phyloP scores from a whole-genome alignment of 768 basidiomycete genomes.

The Mycena polygramma region DNA sequence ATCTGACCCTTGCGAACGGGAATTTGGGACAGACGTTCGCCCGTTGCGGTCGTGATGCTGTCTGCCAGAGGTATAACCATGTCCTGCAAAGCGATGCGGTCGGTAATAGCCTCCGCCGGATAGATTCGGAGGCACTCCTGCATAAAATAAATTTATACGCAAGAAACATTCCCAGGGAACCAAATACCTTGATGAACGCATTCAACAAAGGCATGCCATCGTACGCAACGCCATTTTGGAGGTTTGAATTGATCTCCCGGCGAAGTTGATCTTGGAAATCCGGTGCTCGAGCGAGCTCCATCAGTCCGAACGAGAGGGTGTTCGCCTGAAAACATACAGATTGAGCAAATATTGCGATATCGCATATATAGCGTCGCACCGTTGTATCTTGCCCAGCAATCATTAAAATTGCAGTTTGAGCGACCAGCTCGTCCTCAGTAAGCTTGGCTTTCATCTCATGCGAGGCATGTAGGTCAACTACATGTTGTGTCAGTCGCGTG shows the following conservation, averaged over 20 bases:
- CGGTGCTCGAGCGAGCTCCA: conserved; percentile 17
- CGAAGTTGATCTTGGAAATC: conserved; percentile 16
- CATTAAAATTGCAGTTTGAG: conserved; percentile 15
- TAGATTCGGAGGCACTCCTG: conserved; percentile 28
- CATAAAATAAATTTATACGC: background rate
- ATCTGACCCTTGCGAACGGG: conserved; percentile 24
- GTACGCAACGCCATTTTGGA: background rate
- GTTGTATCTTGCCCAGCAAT: conserved; percentile 31
- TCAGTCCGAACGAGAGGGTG: conserved; percentile 13
- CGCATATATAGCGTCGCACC: background rate
- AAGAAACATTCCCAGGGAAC: too few relatives aligned
- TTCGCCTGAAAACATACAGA: conserved; percentile 9
- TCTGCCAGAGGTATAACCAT: conserved; percentile 12
- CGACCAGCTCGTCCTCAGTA: conserved; percentile 6
- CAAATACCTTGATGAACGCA: conserved; percentile 31
- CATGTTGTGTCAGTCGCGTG: background rate
- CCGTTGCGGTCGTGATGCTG: conserved; percentile 1
- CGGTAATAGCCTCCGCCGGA: conserved; percentile 15
- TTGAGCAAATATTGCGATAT: background rate
- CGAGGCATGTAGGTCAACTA: background rate
- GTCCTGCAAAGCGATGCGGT: conserved; percentile 16
- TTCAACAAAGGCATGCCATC: conserved; percentile 28
- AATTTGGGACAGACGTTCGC: background rate
- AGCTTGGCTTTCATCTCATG: background rate
- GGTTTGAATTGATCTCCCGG: conserved; percentile 25